Evolutionary conservation across 495 filamentous ascomycete species (phyloP), one percentile per base, ranked within the genome.

Genomic region (Trypethelium eluteriae): DNA sequence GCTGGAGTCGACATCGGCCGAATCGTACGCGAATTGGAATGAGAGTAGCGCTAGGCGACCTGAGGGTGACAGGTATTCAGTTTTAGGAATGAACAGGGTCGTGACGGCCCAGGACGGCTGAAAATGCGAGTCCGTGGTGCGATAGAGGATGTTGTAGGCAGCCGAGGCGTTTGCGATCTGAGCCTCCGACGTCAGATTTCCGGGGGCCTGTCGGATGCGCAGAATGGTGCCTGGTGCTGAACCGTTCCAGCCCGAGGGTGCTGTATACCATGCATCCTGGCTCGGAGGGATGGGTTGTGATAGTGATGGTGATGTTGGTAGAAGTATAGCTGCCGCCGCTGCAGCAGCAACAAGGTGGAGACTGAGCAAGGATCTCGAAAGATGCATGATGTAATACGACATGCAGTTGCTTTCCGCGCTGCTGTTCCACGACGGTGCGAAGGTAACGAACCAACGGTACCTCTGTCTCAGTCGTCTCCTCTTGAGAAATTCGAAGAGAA

Each of bases 61-160:
- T 47, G 36, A 67, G 50, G 12, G 25, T 5, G 49, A 53, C 41
- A 44, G 41, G 14, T 44, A 44, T n/a, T 62, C 64, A 47, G 62
- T 44, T 34, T 70, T 75, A 0, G 82, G 82, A 32, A 82, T 64
- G 44, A 83, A 74, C 10, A 84, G 68, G 0, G 82, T 84, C 2
- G 81, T 80, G 9, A 84, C 82, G 10, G 78, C 79, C 70, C 77
- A 80, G 0, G 78, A 72, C 2, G 82, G 76, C 6, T 80, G 69
- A 50, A 79, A 75, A 35, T 69, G 74, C 10, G 72, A 69, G 68
- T 84, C 74, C 0, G 80, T 83, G 2, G 81, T 81, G 0, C 82
- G 78, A 71, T 78, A 85, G 10, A 85, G 80, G 62, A 84, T 76
- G 64, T 84, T 80, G 66, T 80, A 80, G 0, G 79, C 75, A 5